Percentiles rank a stretch among this genome's conserved stretches.
Conservation (phyloP, 805 yeast genomes). For the Tetrapisispora nanseiensis region DNA sequence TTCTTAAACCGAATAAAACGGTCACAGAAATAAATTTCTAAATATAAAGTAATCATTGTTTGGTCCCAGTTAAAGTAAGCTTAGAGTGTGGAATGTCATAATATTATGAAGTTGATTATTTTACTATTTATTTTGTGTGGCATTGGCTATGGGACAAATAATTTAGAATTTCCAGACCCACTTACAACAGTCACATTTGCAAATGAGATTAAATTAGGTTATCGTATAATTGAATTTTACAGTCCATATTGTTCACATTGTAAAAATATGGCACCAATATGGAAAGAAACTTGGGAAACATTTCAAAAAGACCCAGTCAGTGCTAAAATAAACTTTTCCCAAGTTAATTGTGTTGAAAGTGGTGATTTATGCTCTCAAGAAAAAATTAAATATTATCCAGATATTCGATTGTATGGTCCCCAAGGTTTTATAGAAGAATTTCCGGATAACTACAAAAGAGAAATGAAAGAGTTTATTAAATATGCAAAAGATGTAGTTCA, state of each 20-base stretch:
- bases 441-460: slow-evolving; percentile 39
- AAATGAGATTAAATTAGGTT: slow-evolving; percentile 37
- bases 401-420: slow-evolving; percentile 59
- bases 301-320: slow-evolving; percentile 37
- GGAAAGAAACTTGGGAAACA: slow-evolving; percentile 57
- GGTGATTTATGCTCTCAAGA: slow-evolving; percentile 79
- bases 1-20: no score
- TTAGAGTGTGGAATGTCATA: no score
- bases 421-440: slow-evolving; percentile 37
- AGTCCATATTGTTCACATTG: slow-evolving; percentile 91
- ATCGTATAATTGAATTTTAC: slow-evolving; percentile 76
- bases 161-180: background rate
- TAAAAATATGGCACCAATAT: slow-evolving; percentile 63
- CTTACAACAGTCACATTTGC: slow-evolving; percentile 37
- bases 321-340: slow-evolving; percentile 45
- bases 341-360: slow-evolving; percentile 76
- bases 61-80: no score
- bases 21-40: no score
- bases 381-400: slow-evolving; percentile 58
- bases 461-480: slow-evolving; percentile 38
- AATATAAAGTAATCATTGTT: no score
- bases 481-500: slow-evolving; percentile 48
- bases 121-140: background rate
- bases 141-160: no score
- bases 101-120: slow-evolving; percentile 27